phyloP scores from a whole-genome alignment of 2,329 filamentous ascomycete species.

The Botrytis tulipae region DNA sequence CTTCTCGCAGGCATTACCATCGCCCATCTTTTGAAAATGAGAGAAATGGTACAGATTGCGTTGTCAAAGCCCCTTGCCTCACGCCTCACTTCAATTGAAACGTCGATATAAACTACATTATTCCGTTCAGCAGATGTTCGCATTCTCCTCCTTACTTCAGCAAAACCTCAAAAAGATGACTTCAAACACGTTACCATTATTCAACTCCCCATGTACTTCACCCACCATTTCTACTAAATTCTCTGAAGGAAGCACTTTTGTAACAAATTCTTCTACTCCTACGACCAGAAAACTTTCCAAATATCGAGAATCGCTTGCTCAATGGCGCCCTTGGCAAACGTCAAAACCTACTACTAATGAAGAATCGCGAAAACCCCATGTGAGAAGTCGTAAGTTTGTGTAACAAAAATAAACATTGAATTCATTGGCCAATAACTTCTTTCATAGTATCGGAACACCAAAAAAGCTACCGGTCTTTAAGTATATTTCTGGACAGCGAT shows the following conservation, averaged over 20 bases:
- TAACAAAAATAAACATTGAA: background rate
- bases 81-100: background rate
- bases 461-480: slow-evolving; percentile 42
- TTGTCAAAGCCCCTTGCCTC: background rate
- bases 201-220: background rate
- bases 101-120: background rate
- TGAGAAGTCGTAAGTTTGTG: slow-evolving; percentile 11
- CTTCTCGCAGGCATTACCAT: background rate
- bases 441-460: slow-evolving; percentile 26
- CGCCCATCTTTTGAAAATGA: background rate
- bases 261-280: background rate
- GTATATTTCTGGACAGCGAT: slow-evolving; percentile 44
- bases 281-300: background rate
- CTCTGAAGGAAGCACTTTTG: background rate
- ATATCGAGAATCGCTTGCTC: background rate
- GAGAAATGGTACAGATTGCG: background rate
- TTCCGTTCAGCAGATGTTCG: too few relatives aligned
- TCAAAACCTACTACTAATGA: background rate
- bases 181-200: background rate
- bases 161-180: background rate
- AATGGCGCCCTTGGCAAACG: background rate
- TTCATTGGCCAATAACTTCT: background rate
- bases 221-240: background rate
- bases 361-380: background rate
- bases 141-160: background rate